Conservation (phyloP, 1,284 basidiomycete species). For the Leccinum solheimii region DNA sequence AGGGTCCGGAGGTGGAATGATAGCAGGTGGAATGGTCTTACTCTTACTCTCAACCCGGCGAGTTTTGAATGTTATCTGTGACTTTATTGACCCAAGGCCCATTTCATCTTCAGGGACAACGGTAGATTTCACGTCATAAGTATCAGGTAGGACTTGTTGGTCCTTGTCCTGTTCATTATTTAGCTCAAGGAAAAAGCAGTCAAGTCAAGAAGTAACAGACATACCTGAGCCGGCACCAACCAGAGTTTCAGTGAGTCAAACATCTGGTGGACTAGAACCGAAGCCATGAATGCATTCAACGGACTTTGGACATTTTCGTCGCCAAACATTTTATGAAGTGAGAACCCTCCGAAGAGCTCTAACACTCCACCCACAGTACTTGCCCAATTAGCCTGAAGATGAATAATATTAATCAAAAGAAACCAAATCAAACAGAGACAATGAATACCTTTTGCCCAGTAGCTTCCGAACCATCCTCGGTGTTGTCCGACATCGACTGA, state of each 20-base stretch:
- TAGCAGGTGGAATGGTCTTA: no score
- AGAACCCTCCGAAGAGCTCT: not conserved
- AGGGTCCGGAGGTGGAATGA: not conserved
- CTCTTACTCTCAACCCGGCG: no score
- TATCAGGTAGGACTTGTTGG: not conserved
- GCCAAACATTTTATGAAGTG: not conserved
- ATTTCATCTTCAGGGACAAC: not conserved
- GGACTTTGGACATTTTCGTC: not conserved
- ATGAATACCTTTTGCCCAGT: not conserved
- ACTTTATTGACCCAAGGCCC: not conserved
- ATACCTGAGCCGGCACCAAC: not conserved
- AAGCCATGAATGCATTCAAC: not conserved
- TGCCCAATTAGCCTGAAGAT: not conserved
- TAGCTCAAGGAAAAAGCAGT: not conserved
- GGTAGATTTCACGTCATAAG: not conserved
- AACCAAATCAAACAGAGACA: not conserved
- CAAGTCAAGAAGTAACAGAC: not conserved
- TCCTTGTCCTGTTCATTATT: not conserved
- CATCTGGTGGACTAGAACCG: not conserved
- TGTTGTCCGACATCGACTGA: not conserved
- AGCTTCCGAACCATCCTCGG: not conserved
- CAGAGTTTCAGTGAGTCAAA: not conserved
- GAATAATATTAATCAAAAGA: not conserved
- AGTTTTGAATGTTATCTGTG: not conserved
- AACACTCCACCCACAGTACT: not conserved